Percentiles rank a stretch among this genome's conserved stretches.
phyloP scores from a whole-genome alignment of 2,329 filamentous ascomycete species.

The Waltergamsia citrina region DNA sequence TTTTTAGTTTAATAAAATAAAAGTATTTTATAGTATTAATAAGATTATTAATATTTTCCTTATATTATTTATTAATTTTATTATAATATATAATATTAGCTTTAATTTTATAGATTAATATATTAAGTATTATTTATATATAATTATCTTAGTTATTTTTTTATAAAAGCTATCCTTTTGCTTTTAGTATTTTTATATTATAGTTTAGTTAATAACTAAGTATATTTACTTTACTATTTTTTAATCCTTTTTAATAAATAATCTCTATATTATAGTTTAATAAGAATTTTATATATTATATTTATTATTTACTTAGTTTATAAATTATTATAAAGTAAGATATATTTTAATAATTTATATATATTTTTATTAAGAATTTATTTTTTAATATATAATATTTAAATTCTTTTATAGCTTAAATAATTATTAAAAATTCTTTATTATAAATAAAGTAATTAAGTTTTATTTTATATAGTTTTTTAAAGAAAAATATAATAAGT shows the following conservation, averaged over 20 bases:
- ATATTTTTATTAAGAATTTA: constrained; percentile 2
- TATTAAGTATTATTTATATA: too few relatives aligned
- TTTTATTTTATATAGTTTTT: constrained; percentile 10
- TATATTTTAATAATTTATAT: constrained; percentile 5
- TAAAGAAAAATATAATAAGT: constrained; percentile 5
- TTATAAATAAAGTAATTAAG: too few relatives aligned
- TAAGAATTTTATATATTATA: too few relatives aligned
- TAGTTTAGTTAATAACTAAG: too few relatives aligned
- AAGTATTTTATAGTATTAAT: too few relatives aligned
- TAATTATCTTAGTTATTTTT: constrained; percentile 1
- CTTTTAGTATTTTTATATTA: constrained; percentile 2
- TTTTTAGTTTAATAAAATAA: too few relatives aligned
- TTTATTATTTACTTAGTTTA: constrained; percentile 10
- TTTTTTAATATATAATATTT: neutral
- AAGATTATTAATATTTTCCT: too few relatives aligned
- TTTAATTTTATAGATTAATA: too few relatives aligned
- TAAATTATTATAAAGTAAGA: constrained; percentile 6
- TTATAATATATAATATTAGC: too few relatives aligned
- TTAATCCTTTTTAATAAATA: constrained; percentile 8
- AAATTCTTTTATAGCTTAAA: neutral
- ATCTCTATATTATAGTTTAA: constrained; percentile 10
- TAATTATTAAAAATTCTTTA: constrained; percentile 1
- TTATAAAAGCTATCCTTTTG: constrained; percentile 3
- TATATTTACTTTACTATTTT: constrained; percentile 5
- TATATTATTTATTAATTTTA: too few relatives aligned